Evolutionary conservation across 306 rosid genomes (phyloP), one percentile per base, ranked within the genome.

Genomic region (Dalbergia cultrata): DNA sequence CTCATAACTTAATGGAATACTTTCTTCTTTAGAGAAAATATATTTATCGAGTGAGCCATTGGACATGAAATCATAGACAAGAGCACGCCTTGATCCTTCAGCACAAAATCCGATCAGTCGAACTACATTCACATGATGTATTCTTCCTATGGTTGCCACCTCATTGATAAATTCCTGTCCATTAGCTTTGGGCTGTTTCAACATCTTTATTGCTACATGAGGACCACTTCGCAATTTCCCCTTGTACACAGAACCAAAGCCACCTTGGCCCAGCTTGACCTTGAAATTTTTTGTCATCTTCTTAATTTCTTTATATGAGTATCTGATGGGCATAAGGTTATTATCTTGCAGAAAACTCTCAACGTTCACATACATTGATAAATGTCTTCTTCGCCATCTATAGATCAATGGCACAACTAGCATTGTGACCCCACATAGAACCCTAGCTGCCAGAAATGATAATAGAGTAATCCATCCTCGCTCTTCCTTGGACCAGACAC

Each of bases 321-420:
- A 76, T 16, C 74, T 61, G 9, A 76, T 62, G 4, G 85, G 85
- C 37, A 49, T 53, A 8, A 70, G 43, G 8, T 70, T 31, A 6
- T 77, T 6, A 11, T 39, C 70, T 9, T 77, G 56, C 10, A 82
- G 8, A 18, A 68, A 82, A 9, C 44, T 39, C 17, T 82, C 82
- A 52, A 82, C 0, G 19, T 7, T 56, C 13, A 61, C 60, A 61
- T 70, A 76, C n/a, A 18, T 37, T 8, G 85, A 81, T 11, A 75
- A 52, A 75, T 75, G 76, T 14, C 78, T 81, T n/a, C n/a, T n/a
- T n/a, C n/a, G 19, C 88, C 88, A 85, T 77, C 62, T 81, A 74
- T 69, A 57, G 65, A 76, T 69, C 58, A 76, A 7, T 5, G 76
- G 6, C 0, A 22, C 78, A 37, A 76, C 7, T 18, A 76, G 19